Evolutionary conservation across 1,284 basidiomycete genomes (phyloP).

Genomic region (Boletus semigastroideus): DNA sequence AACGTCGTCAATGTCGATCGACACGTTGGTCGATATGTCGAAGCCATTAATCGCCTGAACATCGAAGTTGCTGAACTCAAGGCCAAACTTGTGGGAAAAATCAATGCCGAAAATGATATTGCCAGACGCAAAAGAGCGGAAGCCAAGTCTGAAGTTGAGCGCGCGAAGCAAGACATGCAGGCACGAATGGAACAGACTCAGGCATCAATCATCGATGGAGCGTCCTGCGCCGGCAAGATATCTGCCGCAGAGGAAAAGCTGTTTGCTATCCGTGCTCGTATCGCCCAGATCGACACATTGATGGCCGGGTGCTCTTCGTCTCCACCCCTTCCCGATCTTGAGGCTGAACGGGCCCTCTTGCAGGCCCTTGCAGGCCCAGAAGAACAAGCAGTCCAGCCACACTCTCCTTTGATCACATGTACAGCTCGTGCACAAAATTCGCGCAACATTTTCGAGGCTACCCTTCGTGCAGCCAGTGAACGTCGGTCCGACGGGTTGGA

Average conservation of each 20-base stretch:
- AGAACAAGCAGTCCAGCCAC: conserved; percentile 62
- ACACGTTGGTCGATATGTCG: conserved; percentile 91
- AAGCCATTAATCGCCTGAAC: conserved; percentile 89
- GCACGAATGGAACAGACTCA: conserved; percentile 67
- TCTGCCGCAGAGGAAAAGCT: conserved; percentile 75
- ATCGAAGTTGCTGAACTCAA: conserved; percentile 85
- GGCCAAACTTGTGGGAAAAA: conserved; percentile 73
- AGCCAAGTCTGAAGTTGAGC: conserved; percentile 66
- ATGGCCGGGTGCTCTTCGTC: conserved; percentile 36
- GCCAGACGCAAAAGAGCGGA: conserved; percentile 64
- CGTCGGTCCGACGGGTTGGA: conserved; percentile 79
- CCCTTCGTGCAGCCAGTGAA: conserved; percentile 78
- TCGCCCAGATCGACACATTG: conserved; percentile 62
- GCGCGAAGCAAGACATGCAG: conserved; percentile 69
- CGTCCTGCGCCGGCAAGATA: conserved; percentile 71
- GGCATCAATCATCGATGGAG: conserved; percentile 74
- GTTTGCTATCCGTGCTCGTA: conserved; percentile 59
- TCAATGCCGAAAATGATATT: conserved; percentile 60
- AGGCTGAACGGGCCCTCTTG: conserved; percentile 74
- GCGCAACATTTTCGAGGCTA: conserved; percentile 78
- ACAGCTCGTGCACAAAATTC: conserved; percentile 74
- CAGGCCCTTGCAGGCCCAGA: conserved; percentile 68
- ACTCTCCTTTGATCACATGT: conserved; percentile 59
- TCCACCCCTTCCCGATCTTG: conserved; percentile 56
- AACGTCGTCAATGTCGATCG: conserved; percentile 93